Percentiles rank a stretch among this genome's conserved stretches.
These are phyloP conservation scores for Talaromyces rugulosus DNA, from an alignment of 2,329 filamentous ascomycete species.

Conservation along the genomic window DNA sequence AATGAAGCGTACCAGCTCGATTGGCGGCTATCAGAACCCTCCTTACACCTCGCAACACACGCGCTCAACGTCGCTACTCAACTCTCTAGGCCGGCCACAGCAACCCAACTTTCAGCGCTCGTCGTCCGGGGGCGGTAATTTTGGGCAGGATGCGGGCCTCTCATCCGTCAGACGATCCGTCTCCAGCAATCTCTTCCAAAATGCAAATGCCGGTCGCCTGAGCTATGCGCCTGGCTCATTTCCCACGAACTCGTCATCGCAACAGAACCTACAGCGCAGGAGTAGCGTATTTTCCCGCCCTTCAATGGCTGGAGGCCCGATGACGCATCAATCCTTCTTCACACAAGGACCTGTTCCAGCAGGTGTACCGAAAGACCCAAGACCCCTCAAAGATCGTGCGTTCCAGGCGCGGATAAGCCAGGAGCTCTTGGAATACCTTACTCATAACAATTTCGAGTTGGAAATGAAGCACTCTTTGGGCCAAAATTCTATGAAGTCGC, in stretches of 20 bases:
- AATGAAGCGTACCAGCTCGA: slow-evolving; percentile 87
- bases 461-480: slow-evolving; percentile 95
- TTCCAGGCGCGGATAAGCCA: slow-evolving; percentile 81
- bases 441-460: slow-evolving; percentile 92
- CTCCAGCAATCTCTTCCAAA: slow-evolving; percentile 61
- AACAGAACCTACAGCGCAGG: slow-evolving; percentile 54
- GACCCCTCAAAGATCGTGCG: slow-evolving; percentile 74
- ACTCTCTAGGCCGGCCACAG: slow-evolving; percentile 75
- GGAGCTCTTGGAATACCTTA: slow-evolving; percentile 86
- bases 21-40: slow-evolving; percentile 60
- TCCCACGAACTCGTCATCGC: slow-evolving; percentile 51
- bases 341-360: slow-evolving; percentile 77
- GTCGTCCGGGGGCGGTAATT: slow-evolving; percentile 61
- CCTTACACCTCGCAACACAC: slow-evolving; percentile 67
- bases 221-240: slow-evolving; percentile 61
- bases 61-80: slow-evolving; percentile 82
- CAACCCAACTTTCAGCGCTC: slow-evolving; percentile 87
- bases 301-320: slow-evolving; percentile 59
- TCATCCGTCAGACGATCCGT: slow-evolving; percentile 80
- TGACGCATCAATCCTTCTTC: slow-evolving; percentile 88
- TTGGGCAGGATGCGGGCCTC: slow-evolving; percentile 72
- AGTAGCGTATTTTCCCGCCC: slow-evolving; percentile 82
- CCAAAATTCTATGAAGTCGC: slow-evolving; percentile 84
- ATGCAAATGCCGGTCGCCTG: slow-evolving; percentile 61
- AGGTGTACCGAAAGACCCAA: slow-evolving; percentile 78